Evolutionary conservation across 2,329 filamentous ascomycete genomes (phyloP).

Genomic region (Fusarium citri): DNA sequence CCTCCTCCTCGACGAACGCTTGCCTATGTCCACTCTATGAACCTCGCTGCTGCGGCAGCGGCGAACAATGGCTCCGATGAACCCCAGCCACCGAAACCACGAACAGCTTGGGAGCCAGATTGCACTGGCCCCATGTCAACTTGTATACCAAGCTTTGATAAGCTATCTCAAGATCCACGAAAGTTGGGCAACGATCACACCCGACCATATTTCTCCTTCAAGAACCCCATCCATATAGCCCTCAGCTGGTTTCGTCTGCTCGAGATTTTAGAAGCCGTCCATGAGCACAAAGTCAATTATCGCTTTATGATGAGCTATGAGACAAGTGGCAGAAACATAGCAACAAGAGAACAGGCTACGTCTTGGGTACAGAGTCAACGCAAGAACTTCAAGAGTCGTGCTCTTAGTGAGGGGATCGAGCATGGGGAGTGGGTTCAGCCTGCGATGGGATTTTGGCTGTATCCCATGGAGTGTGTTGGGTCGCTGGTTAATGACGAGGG

Average conservation of each 20-base stretch:
- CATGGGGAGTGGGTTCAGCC: not conserved
- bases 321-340: not conserved
- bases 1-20: not conserved
- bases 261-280: not conserved
- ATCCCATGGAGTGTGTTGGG: not conserved
- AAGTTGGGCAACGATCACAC: not conserved
- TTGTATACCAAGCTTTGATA: not conserved
- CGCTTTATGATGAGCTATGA: not conserved
- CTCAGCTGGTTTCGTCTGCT: not conserved
- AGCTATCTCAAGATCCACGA: not conserved
- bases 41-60: no score
- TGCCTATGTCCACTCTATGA: not conserved
- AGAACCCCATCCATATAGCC: not conserved
- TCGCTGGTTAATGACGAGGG: fast-evolving
- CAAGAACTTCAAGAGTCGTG: not conserved
- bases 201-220: not conserved
- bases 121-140: not conserved
- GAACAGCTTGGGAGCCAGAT: not conserved
- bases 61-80: fast-evolving
- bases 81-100: not conserved
- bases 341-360: not conserved
- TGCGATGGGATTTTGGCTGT: not conserved
- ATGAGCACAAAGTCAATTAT: not conserved
- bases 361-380: not conserved
- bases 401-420: not conserved